phyloP scores from a whole-genome alignment of 352 stramenopile genomes.

The Globisporangium spiculum region DNA sequence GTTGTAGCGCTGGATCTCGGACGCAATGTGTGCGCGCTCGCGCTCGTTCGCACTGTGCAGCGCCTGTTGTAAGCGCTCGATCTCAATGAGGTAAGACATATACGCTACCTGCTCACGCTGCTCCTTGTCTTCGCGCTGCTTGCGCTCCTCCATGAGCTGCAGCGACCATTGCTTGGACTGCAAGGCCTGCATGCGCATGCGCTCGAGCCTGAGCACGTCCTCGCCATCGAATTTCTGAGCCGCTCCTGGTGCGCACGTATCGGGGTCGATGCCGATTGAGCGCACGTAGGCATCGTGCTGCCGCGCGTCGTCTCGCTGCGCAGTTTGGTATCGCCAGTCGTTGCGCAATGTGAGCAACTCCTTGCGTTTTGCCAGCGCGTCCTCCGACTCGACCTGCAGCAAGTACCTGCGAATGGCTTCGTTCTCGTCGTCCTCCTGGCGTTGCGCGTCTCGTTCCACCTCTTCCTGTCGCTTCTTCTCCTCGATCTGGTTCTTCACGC shows the following conservation, averaged over 20 bases:
- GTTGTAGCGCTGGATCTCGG: conserved; percentile 59
- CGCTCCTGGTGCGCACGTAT: conserved; percentile 46
- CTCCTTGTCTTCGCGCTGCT: conserved; percentile 36
- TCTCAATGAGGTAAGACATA: conserved; percentile 46
- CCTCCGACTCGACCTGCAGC: conserved; percentile 74
- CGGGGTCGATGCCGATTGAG: conserved; percentile 43
- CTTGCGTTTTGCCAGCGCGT: conserved; percentile 53
- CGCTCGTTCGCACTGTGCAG: conserved; percentile 55
- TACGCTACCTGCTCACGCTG: conserved; percentile 39
- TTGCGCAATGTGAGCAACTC: conserved; percentile 65
- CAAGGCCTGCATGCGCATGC: conserved; percentile 56
- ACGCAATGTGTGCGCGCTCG: conserved; percentile 40
- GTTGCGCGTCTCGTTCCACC: conserved; percentile 38
- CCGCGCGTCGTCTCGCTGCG: conserved; percentile 24
- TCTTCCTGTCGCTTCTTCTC: conserved; percentile 57
- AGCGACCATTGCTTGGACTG: conserved; percentile 71
- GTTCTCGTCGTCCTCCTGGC: conserved; percentile 49
- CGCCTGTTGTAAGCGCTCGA: conserved; percentile 52
- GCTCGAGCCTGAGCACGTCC: conserved; percentile 51
- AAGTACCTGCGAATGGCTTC: conserved; percentile 69
- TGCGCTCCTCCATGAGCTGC: conserved; percentile 50
- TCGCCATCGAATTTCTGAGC: conserved; percentile 75
- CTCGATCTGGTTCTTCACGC: conserved; percentile 72
- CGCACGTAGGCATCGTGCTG: conserved; percentile 32
- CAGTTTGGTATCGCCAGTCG: conserved; percentile 56